Evolutionary conservation across 208 protist genomes (phyloP).

Genomic region (Leishmania braziliensis): DNA sequence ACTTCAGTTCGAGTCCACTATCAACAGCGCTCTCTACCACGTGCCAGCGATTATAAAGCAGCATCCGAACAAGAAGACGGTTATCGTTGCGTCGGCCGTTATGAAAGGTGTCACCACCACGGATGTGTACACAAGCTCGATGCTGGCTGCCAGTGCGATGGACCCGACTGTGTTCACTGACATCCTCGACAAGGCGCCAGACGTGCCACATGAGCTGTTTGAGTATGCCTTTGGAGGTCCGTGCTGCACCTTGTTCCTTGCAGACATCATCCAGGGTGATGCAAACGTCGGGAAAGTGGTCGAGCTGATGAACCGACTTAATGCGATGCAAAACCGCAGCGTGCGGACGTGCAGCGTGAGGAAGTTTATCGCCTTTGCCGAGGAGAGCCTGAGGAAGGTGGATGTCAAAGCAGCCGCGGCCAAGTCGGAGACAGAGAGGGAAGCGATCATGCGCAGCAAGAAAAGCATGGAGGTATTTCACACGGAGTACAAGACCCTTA

Average conservation of each 20-base stretch:
- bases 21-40: constrained; percentile 56
- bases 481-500: constrained; percentile 58
- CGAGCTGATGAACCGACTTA: constrained; percentile 45
- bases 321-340: constrained; percentile 43
- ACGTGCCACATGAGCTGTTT: constrained; percentile 53
- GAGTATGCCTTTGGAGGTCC: constrained; percentile 67
- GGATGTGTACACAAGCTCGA: constrained; percentile 61
- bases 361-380: constrained; percentile 61
- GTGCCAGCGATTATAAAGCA: constrained; percentile 41
- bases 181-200: constrained; percentile 51
- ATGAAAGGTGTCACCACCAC: constrained; percentile 49
- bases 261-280: constrained; percentile 49
- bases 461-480: constrained; percentile 66
- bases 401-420: constrained; percentile 39
- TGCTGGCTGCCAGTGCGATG: constrained; percentile 42
- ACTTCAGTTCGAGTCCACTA: constrained; percentile 47
- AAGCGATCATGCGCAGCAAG: constrained; percentile 36
- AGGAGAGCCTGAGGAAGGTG: constrained; percentile 46
- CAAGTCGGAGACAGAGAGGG: constrained; percentile 39
- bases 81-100: constrained; percentile 59
- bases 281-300: constrained; percentile 26
- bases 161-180: constrained; percentile 43
- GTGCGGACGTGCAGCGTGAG: constrained; percentile 58
- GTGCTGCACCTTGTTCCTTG: constrained; percentile 59
- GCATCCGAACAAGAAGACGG: constrained; percentile 30